Evolutionary conservation across 345 rosid genomes (phyloP), one percentile per base, ranked within the genome.

Genomic region (Gossypium turneri): DNA sequence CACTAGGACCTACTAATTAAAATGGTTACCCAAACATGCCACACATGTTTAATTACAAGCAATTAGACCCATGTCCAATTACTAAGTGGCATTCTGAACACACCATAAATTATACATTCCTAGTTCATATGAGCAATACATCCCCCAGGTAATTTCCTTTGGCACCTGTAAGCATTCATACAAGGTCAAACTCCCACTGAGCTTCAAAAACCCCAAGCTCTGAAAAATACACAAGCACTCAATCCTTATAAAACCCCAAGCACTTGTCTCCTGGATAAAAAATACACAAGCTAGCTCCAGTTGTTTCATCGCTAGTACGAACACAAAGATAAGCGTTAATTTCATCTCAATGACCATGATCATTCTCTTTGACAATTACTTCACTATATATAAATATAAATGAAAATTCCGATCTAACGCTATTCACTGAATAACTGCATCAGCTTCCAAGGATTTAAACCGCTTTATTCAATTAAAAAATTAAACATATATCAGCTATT

Each of bases 111-210:
- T 19, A 48, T 48, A 15, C 7, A 67, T 24, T 67, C 72, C 20
- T 48, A 24, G 68, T 64, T 41, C 22, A 67, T 48, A 12, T 48
- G 20, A 47, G 25, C 34, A 47, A 15, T 67, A 67, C 25, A 67
- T 67, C 72, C 50, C 20, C 50, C 2, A 67, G 48, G 25, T 4
- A 67, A 15, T 48, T 48, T 67, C 72, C 57, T 66, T 52, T 2
- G 5, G 72, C 72, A 67, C 7, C 7, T 41, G 9, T 67, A 67
- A 67, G 41, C 72, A 47, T 67, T 47, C 34, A 67, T 48, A 19
- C 16, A 67, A 67, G 34, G 3, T 67, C 55, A 48, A 67, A 67
- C 12, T 48, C 59, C 9, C 45, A 27, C 17, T 0, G 24, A 50
- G 45, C 59, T 50, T 50, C 72, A 19, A 68, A 27, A 50, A 27